Base-by-base conservation (phyloP, 257 asterid genomes). In the Nicotiana knightiana region DNA sequence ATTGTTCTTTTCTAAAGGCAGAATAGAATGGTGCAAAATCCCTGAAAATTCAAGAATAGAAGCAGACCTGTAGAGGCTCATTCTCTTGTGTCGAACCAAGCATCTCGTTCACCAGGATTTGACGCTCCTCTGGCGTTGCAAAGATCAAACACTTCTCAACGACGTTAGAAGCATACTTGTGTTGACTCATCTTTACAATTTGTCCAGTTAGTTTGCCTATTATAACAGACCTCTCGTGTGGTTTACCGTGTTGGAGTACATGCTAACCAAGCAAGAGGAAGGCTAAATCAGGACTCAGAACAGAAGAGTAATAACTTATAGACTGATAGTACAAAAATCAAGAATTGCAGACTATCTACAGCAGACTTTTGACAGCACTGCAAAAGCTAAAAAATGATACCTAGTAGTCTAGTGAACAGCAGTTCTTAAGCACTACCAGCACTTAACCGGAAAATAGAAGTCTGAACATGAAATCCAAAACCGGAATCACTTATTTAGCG, bases 91-190 rank as follows among this genome's bases (percentile, higher is more conserved):
- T 96, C 8, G 94, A 87, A 43, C 98, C 99, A 79, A 95, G 98
- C 89, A 95, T 95, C 88, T 95, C 97, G 10, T 88, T 88, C 33
- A 93, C 93, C 89, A 95, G 81, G 37, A 91, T 80, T 70, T 92
- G 88, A 37, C 95, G 92, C 83, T 93, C 95, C 55, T 91, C 94
- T 32, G 92, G 93, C 55, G 91, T 86, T 35, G 97, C 97, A 54
- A 85, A 93, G 54, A 86, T 86, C 90, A 96, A 88, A 88, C 99
- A 94, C 85, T 93, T 93, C 89, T 95, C 99, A 13, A 95, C 91
- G 26, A 95, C 98, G 77, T 95, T 95, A 46, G 99, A 95, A 51
- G 99, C 99, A 13, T 89, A 95, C 73, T 95, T 95, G 84, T 95
- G 98, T 84, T 91, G 97, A 63, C 99, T 95, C 98, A 95, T 91